Evolutionary conservation across 2,329 filamentous ascomycete species (phyloP).

Genomic region (Leptographium flavum): DNA sequence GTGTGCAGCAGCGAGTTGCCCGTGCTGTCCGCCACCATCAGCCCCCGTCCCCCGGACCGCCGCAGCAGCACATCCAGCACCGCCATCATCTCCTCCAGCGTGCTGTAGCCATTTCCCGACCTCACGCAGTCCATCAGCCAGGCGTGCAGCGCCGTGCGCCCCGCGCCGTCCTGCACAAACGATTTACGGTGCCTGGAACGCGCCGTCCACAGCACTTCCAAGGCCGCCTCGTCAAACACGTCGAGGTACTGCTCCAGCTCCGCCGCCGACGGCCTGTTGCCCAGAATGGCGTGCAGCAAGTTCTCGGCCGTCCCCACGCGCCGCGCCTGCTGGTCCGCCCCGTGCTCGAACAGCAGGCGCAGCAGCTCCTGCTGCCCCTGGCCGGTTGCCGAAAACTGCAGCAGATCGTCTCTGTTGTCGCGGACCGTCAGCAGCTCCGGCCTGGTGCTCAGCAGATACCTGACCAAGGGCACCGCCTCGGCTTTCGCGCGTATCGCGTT

Average conservation of each 20-base stretch:
- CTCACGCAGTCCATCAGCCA: conserved; percentile 27
- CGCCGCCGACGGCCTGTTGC: conserved; percentile 17
- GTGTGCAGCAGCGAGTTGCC: conserved; percentile 53
- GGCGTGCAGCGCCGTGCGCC: conserved; percentile 48
- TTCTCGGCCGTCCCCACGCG: conserved; percentile 45
- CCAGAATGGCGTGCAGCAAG: conserved; percentile 46
- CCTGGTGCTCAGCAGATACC: conserved; percentile 48
- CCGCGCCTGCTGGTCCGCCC: conserved; percentile 54
- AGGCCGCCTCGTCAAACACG: conserved; percentile 41
- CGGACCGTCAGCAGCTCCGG: conserved; percentile 51
- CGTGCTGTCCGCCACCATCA: conserved; percentile 45
- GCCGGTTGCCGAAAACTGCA: conserved; percentile 52
- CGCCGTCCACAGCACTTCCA: conserved; percentile 43
- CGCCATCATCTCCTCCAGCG: conserved; percentile 19
- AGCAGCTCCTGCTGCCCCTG: conserved; percentile 38
- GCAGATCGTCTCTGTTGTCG: conserved; percentile 44
- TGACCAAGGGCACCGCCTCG: conserved; percentile 38
- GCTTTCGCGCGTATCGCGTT: no score
- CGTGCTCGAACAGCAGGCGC: conserved; percentile 48
- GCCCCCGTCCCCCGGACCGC: conserved; percentile 37
- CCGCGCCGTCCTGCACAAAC: conserved; percentile 28
- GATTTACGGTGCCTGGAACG: conserved; percentile 32
- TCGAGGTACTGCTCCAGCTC: conserved; percentile 34
- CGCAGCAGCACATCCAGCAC: conserved; percentile 36
- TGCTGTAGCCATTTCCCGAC: conserved; percentile 13